phyloP scores from a whole-genome alignment of 306 rosid genomes.

The Prunus mume region DNA sequence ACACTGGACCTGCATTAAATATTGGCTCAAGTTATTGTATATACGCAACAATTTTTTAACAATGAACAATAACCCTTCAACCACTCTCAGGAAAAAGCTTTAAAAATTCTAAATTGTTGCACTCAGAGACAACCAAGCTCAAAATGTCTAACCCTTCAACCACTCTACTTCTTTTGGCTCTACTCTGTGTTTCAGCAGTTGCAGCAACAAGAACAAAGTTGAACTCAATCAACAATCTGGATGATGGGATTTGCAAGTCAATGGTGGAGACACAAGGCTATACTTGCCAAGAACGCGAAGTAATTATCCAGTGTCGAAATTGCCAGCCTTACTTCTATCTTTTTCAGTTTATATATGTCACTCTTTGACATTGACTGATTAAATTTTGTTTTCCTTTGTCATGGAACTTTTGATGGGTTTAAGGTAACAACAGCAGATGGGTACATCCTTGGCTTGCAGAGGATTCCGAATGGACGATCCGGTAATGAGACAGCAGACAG shows the following conservation, averaged over 20 bases:
- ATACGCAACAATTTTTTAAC: too few species aligned
- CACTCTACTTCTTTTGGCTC: background rate
- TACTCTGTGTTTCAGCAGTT: slow-evolving; percentile 8
- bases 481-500: slow-evolving; percentile 23
- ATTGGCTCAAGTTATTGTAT: background rate
- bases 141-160: background rate
- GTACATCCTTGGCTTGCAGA: slow-evolving; percentile 58
- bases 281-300: slow-evolving; percentile 48
- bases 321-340: background rate
- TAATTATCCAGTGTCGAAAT: background rate
- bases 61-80: too few species aligned
- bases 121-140: background rate
- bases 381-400: background rate
- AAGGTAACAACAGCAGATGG: slow-evolving; percentile 69
- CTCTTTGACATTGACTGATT: background rate
- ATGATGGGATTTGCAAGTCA: slow-evolving; percentile 45
- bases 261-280: slow-evolving; percentile 60
- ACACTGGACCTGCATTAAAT: background rate
- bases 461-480: slow-evolving; percentile 39
- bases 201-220: background rate
- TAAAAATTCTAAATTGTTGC: background rate
- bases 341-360: background rate
- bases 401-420: slow-evolving; percentile 10
- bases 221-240: background rate
- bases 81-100: background rate